A percentile compares a stretch with the other conserved stretches of the same genome.
These are phyloP conservation scores for Withania somnifera DNA, from an alignment of 305 asterid species.

Conservation along the genomic window DNA sequence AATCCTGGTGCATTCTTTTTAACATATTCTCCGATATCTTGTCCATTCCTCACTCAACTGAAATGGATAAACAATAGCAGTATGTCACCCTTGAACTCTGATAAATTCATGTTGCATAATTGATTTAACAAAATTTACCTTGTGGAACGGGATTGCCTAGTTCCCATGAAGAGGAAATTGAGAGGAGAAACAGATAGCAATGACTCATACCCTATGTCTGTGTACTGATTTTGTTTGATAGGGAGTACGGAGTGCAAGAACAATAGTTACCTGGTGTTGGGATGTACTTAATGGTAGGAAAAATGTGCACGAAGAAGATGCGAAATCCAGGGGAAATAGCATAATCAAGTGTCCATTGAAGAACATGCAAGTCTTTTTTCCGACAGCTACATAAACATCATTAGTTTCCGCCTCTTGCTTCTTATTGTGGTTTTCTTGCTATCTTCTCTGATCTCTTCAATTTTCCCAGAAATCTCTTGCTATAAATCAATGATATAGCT, in stretches of 20 bases:
- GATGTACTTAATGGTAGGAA: conserved; percentile 46
- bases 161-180: background rate
- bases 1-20: conserved; percentile 47
- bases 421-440: conserved; percentile 9
- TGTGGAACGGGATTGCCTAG: no score
- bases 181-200: background rate
- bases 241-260: background rate
- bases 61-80: no score
- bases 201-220: background rate
- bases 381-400: conserved; percentile 65
- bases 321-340: conserved; percentile 32
- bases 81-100: no score
- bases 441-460: conserved; percentile 49
- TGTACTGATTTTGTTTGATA: no score
- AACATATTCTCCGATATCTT: conserved; percentile 51
- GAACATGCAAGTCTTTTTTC: conserved; percentile 50
- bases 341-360: conserved; percentile 58
- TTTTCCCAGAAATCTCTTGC: conserved; percentile 35
- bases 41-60: conserved; percentile 35
- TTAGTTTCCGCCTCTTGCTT: conserved; percentile 8
- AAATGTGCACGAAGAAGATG: conserved; percentile 49
- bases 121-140: no score
- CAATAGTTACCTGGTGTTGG: conserved; percentile 44
- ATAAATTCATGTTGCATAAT: no score
- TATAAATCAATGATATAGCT: background rate